A percentile compares a stretch with the other conserved stretches of the same genome.
phyloP scores from a whole-genome alignment of 139 green algal genomes.

The Volvox reticuliferus region DNA sequence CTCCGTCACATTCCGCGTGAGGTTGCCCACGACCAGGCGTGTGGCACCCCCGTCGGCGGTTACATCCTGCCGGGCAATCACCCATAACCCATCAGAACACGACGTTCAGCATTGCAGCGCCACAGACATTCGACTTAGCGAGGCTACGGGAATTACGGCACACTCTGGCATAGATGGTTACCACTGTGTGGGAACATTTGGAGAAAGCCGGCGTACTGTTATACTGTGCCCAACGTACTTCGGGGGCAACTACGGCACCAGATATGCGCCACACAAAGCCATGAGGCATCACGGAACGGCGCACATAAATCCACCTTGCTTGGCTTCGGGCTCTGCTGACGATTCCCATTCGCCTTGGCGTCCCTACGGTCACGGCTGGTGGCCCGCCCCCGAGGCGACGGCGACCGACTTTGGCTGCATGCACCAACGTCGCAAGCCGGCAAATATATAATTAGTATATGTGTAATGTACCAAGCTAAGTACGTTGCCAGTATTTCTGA shows the following conservation, averaged over 20 bases:
- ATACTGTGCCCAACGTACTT: no score
- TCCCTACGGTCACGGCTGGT: background rate
- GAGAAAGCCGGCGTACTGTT: no score
- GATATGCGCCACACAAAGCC: background rate
- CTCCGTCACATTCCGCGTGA: conserved; percentile 88
- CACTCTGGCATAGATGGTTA: no score
- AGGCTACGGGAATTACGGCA: no score
- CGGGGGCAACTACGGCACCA: background rate
- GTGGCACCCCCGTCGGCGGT: background rate
- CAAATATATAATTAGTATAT: background rate
- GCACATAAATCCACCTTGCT: background rate
- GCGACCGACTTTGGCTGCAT: conserved; percentile 30
- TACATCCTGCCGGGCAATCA: background rate
- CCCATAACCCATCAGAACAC: no score
- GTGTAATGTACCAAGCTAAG: background rate
- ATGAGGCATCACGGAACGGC: background rate
- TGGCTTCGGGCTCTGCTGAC: background rate
- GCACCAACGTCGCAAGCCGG: background rate
- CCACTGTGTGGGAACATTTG: no score
- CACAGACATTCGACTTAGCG: no score
- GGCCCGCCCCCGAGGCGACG: background rate
- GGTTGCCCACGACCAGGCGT: conserved; percentile 82
- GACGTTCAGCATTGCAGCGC: no score
- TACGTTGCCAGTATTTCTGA: background rate
- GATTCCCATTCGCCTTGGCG: background rate